A percentile compares a stretch with the other conserved stretches of the same genome.
phyloP scores from a whole-genome alignment of 2,329 filamentous ascomycete genomes.

The Alternaria postmessia region DNA sequence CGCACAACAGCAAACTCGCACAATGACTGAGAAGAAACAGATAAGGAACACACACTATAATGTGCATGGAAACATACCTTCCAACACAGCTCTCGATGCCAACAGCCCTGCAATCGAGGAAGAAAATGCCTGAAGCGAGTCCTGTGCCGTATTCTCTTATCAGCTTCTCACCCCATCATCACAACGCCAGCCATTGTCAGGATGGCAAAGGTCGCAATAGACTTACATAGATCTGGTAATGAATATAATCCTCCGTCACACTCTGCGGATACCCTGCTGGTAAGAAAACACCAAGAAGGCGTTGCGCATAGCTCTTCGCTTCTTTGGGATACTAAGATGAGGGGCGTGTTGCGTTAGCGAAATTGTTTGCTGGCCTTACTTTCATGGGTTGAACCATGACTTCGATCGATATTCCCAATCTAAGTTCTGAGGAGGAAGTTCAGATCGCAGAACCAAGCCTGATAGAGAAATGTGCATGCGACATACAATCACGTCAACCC shows the following conservation, averaged over 20 bases:
- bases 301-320: conserved; percentile 38
- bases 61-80: conserved; percentile 58
- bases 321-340: conserved; percentile 9
- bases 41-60: neutral
- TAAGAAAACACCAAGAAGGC: conserved; percentile 75
- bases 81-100: conserved; percentile 81
- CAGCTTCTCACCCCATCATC: neutral
- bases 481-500: conserved; percentile 59
- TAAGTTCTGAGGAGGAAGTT: neutral
- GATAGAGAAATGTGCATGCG: neutral
- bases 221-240: conserved; percentile 72
- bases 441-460: neutral
- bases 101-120: conserved; percentile 82
- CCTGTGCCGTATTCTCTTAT: conserved; percentile 53
- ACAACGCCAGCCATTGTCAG: neutral
- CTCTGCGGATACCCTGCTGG: conserved; percentile 89
- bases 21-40: neutral
- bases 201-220: neutral
- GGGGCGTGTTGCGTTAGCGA: neutral
- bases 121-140: conserved; percentile 85
- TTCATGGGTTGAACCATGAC: neutral
- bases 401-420: neutral
- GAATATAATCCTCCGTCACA: conserved; percentile 83
- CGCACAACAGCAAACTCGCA: neutral
- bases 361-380: neutral